phyloP scores from a whole-genome alignment of 2,329 filamentous ascomycete species.

The Aureobasidium melanogenum region DNA sequence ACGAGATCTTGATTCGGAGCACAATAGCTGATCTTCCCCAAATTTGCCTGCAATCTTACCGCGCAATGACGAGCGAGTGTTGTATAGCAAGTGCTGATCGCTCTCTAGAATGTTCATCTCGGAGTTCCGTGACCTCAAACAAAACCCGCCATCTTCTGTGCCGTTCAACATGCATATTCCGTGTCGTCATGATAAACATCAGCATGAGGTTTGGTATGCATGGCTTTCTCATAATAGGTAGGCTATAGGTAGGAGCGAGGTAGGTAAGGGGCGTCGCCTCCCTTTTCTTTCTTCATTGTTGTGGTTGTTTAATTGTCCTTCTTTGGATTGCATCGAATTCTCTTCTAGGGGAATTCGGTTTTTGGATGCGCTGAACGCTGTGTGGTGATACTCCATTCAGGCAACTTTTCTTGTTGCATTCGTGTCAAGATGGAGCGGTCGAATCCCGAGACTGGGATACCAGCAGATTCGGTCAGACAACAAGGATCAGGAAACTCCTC shows the following conservation, averaged over 20 bases:
- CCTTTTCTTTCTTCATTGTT: neutral
- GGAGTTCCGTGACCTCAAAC: neutral
- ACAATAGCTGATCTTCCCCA: neutral
- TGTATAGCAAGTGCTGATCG: neutral
- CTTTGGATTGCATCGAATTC: neutral
- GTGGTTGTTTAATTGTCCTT: neutral
- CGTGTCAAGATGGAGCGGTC: slow-evolving; percentile 18
- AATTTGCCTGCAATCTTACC: neutral
- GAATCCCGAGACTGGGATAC: too few species aligned
- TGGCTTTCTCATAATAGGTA: neutral
- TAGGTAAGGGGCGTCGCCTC: neutral
- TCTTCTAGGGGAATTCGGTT: neutral
- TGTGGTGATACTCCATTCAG: neutral
- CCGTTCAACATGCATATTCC: neutral
- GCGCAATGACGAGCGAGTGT: neutral
- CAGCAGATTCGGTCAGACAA: slow-evolving; percentile 16
- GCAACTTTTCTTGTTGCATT: neutral
- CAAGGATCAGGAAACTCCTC: slow-evolving; percentile 18
- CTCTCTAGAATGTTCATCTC: neutral
- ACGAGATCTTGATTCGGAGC: too few species aligned
- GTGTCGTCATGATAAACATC: neutral
- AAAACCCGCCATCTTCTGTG: neutral
- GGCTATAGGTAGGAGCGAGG: neutral
- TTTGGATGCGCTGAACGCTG: neutral
- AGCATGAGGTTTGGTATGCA: neutral